Base-by-base conservation (phyloP, 768 basidiomycete genomes). In the Thelephora aurantiotincta region DNA sequence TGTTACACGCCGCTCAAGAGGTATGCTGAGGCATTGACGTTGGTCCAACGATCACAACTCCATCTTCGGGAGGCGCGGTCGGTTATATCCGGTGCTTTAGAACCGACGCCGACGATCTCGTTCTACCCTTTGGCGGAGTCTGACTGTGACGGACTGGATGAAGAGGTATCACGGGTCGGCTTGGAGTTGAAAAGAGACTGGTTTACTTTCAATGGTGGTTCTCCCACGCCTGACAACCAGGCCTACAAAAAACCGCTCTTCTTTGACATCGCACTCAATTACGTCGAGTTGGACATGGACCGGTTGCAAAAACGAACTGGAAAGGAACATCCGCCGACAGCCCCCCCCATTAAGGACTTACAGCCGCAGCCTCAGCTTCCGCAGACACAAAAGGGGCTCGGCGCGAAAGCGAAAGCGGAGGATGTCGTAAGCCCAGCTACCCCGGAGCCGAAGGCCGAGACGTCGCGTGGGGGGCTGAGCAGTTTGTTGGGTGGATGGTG, bases 251-350 rank as follows among this genome's bases (percentile, higher is more conserved):
- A 94, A 59, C 88, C 89, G 13, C 57, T 90, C 35, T 96, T 97
- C 69, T 96, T 93, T 64, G 88, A 96, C 60, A 84, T 90, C 51
- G 92, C 90, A 14, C 77, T 92, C 56, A 96, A 94, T 63, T 96
- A 94, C 58, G 80, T 89, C 47, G 78, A 85, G 52, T 63, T 91
- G 50, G 86, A 92, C 56, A 82, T 92, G 78, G 83, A 87, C 41
- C 66, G 75, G 45, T 63, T 96, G 49, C 65, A 78, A 56, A 74
- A 72, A 49, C 69, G 82, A 14, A 85, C 82, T 2, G 90, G 90
- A 1, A 80, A 78, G 65, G 60, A 68, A 41, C 47, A 64, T 2
- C 53, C 55, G 6, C 49, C 59, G 9, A 54, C 58, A 37, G 50
- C 50, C 7, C 49, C 48, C 41, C 52, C 57, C 4, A 55, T 63